Percentiles rank a stretch among this genome's conserved stretches.
phyloP scores from a whole-genome alignment of 2,329 filamentous ascomycete species.

The Hymenoscyphus repandus region DNA sequence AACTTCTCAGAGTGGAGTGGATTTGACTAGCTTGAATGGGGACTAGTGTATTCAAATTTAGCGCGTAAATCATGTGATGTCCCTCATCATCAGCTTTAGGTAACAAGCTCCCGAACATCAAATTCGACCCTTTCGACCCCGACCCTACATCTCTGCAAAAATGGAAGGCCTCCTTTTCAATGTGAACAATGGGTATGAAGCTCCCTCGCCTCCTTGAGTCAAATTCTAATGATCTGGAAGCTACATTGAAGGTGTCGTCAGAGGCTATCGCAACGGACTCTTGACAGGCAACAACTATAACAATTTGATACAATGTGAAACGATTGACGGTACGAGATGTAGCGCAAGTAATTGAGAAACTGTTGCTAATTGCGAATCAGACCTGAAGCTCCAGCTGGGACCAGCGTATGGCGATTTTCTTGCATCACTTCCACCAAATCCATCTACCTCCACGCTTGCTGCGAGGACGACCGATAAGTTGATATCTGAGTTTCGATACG shows the following conservation, averaged over 20 bases:
- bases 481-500: slow-evolving; percentile 93
- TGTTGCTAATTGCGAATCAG: slow-evolving; percentile 41
- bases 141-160: slow-evolving; percentile 25
- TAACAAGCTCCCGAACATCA: slow-evolving; percentile 2
- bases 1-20: slow-evolving; percentile 13
- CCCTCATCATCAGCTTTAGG: not conserved
- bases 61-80: slow-evolving; percentile 9
- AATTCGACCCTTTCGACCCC: slow-evolving; percentile 7
- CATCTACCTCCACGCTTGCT: slow-evolving; percentile 90
- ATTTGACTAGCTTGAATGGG: slow-evolving; percentile 10
- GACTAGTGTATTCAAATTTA: not conserved
- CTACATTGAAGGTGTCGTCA: slow-evolving; percentile 95
- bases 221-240: slow-evolving; percentile 42
- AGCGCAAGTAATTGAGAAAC: not conserved
- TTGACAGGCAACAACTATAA: slow-evolving; percentile 86
- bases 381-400: slow-evolving; percentile 95
- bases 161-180: slow-evolving; percentile 97
- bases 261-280: slow-evolving; percentile 91
- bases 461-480: slow-evolving; percentile 97
- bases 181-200: slow-evolving; percentile 76
- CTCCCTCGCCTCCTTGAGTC: not conserved
- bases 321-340: slow-evolving; percentile 70
- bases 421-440: slow-evolving; percentile 86
- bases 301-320: slow-evolving; percentile 97
- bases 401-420: slow-evolving; percentile 98